phyloP scores from a whole-genome alignment of 768 basidiomycete species.

The Chalciporus pseudorubinellus region DNA sequence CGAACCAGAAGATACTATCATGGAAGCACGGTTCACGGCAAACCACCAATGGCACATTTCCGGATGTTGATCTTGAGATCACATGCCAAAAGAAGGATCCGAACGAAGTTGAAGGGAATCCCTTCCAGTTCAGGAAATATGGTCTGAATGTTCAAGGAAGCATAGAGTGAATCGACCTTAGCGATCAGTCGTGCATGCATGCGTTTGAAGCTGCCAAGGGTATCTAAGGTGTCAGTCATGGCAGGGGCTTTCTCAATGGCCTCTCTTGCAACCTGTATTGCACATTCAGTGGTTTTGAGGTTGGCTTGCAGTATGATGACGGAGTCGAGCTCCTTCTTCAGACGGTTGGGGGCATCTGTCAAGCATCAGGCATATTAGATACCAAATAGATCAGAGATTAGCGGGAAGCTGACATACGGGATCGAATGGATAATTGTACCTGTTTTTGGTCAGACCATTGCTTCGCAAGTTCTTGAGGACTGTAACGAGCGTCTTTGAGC shows the following conservation, averaged over 20 bases:
- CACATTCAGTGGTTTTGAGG: constrained; percentile 24
- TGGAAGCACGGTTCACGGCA: too few species aligned
- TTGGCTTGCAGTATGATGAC: constrained; percentile 33
- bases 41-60: constrained; percentile 16
- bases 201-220: constrained; percentile 18
- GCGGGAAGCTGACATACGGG: too few species aligned
- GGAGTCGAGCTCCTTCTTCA: constrained; percentile 31
- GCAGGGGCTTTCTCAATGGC: constrained; percentile 4
- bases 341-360: too few species aligned
- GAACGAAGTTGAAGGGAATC: constrained; percentile 4
- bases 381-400: too few species aligned
- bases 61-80: constrained; percentile 29
- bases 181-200: neutral
- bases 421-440: too few species aligned
- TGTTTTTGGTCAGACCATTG: too few species aligned
- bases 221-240: neutral
- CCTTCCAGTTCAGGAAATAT: constrained; percentile 5
- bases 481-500: too few species aligned
- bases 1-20: too few species aligned
- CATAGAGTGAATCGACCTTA: constrained; percentile 2
- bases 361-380: too few species aligned
- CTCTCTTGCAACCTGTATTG: constrained; percentile 13
- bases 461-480: too few species aligned
- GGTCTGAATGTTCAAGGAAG: constrained; percentile 7
- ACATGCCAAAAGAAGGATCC: neutral